Percentiles rank a stretch among this genome's conserved stretches.
phyloP scores from a whole-genome alignment of 306 rosid genomes.

The Urtica urens region DNA sequence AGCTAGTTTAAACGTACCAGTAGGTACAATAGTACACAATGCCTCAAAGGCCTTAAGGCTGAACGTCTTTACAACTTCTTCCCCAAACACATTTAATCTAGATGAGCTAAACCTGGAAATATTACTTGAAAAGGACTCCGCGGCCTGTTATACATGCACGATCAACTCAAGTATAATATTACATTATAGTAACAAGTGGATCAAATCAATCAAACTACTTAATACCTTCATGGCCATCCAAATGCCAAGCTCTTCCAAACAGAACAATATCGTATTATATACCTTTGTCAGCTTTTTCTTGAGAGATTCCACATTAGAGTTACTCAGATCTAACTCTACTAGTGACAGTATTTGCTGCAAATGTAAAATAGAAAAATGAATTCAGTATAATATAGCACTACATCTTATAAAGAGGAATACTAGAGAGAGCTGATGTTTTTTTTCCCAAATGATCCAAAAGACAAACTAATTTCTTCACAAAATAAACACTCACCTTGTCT shows the following conservation, averaged over 20 bases:
- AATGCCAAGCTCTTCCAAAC: conserved; percentile 66
- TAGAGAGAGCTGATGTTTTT: too few relatives aligned
- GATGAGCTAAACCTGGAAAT: too few relatives aligned
- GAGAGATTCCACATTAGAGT: conserved; percentile 27
- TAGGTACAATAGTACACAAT: conserved; percentile 26
- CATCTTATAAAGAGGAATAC: conserved; percentile 5
- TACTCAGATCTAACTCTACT: conserved; percentile 24
- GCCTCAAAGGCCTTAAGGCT: conserved; percentile 22
- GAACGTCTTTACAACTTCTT: conserved; percentile 37
- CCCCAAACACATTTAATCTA: conserved; percentile 31
- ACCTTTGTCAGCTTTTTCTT: conserved; percentile 33
- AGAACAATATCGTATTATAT: conserved; percentile 29
- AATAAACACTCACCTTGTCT: conserved; percentile 37
- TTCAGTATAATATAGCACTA: conserved; percentile 22
- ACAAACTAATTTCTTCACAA: background rate
- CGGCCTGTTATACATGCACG: conserved; percentile 47
- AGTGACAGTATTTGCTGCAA: conserved; percentile 41
- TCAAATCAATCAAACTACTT: background rate
- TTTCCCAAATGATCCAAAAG: background rate
- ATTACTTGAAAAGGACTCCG: conserved; percentile 29
- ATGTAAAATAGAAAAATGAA: conserved; percentile 20
- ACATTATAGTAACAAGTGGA: conserved; percentile 17
- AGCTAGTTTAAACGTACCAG: conserved; percentile 28
- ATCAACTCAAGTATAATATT: conserved; percentile 7
- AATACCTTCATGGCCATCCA: conserved; percentile 69